Evolutionary conservation across 108 stramenopile species (phyloP), one percentile per base, ranked within the genome.

Genomic region (Bacterosira constricta): DNA sequence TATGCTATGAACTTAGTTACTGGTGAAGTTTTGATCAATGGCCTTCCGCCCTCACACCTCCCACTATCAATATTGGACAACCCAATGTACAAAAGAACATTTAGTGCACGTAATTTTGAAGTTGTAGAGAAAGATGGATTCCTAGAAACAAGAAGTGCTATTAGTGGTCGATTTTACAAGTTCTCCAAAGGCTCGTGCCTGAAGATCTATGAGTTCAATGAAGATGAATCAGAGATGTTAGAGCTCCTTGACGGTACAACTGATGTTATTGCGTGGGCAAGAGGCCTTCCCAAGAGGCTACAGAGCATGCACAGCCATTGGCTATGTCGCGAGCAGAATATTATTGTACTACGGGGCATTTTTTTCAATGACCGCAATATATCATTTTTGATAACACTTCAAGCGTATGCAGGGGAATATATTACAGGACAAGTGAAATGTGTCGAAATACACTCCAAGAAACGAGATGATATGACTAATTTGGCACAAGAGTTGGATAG

Each of bases 1-100:
- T 86, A 84, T 44, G 18, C 54, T 34, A 69, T 86, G 31, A 82
- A 86, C 42, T 11, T 84, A 10, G 18, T 86, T 21, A 66, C 77
- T 57, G 86, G 86, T n/a, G 71, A 68, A 29, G 72, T 86, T 1
- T 71, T 86, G 2, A 74, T 82, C 15, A 57, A 86, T 66, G 83
- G 86, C 18, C 38, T 73, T 42, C 86, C 86, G 34, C 86, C 86
- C 6, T 59, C 59, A 47, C 63, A 44, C 11, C 66, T 84, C 17
- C 86, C 86, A 30, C 29, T 11, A 31, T 25, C 55, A 1, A 75
- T 86, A 17, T 2, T 83, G 60, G 57, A 63, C 6, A 44, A 75
- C 20, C 57, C 39, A 4, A 37, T 69, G 1, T 81, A 75, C 47
- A 57, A 26, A 49, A 34, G 69, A 7, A 36, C 44, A 21, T 81